Percentiles rank a stretch among this genome's conserved stretches.
Conservation (phyloP, 441 rosid genomes). For the Bocquillonia castaneifolia region DNA sequence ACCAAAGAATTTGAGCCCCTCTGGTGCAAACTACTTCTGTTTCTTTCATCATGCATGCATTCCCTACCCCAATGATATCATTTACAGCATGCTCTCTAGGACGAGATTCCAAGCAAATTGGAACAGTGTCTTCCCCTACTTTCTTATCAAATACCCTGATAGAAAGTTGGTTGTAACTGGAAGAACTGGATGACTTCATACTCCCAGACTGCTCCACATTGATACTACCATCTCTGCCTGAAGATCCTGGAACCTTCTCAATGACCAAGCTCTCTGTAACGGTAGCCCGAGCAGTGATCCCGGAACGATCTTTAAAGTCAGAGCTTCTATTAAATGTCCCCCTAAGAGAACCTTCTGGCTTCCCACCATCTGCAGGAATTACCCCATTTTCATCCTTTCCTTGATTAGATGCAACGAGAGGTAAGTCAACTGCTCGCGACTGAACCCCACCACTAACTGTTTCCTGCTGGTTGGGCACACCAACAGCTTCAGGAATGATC, state of each 20-base stretch:
- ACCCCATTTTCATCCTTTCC: slow-evolving; percentile 45
- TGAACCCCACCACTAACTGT: slow-evolving; percentile 32
- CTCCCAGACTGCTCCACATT: slow-evolving; percentile 56
- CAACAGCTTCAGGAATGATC: slow-evolving; percentile 95
- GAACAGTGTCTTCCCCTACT: slow-evolving; percentile 54
- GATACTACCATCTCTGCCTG: slow-evolving; percentile 50
- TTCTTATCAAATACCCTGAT: slow-evolving; percentile 84
- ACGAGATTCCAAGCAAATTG: slow-evolving; percentile 84
- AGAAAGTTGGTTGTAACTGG: slow-evolving; percentile 36
- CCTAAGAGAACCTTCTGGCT: slow-evolving; percentile 39
- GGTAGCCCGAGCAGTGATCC: slow-evolving; percentile 70
- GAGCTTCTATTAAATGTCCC: slow-evolving; percentile 45
- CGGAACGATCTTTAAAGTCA: slow-evolving; percentile 60
- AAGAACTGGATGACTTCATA: slow-evolving; percentile 44
- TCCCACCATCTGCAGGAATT: slow-evolving; percentile 36
- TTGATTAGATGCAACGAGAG: slow-evolving; percentile 34
- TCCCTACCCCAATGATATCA: slow-evolving; percentile 68
- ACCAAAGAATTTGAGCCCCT: slow-evolving; percentile 76
- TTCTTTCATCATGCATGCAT: slow-evolving; percentile 62
- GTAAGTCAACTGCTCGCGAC: slow-evolving; percentile 41
- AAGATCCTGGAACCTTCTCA: slow-evolving; percentile 60
- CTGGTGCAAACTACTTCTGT: slow-evolving; percentile 72
- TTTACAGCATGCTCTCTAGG: slow-evolving; percentile 69
- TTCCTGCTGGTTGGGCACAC: slow-evolving; percentile 55
- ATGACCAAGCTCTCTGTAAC: slow-evolving; percentile 72